Percentiles rank a stretch among this genome's conserved stretches.
phyloP scores from a whole-genome alignment of 805 yeast species.

The Monosporozyma siamensis region DNA sequence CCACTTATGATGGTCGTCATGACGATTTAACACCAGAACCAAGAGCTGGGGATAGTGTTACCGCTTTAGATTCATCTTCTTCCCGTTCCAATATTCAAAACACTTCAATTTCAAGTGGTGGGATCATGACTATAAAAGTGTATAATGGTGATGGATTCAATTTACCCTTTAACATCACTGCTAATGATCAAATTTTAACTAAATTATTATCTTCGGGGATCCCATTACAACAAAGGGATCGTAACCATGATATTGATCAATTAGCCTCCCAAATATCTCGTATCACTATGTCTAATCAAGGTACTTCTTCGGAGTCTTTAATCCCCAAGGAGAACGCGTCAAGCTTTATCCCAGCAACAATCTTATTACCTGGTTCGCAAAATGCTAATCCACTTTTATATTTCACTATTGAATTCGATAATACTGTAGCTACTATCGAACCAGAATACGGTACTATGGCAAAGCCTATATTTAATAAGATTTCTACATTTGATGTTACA shows the following conservation, averaged over 20 bases:
- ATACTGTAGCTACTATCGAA: constrained; percentile 81
- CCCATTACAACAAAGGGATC: constrained; percentile 10
- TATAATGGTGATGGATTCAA: constrained; percentile 59
- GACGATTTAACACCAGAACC: neutral
- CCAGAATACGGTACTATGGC: constrained; percentile 76
- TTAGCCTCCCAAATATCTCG: constrained; percentile 22
- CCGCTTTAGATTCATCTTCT: constrained; percentile 2
- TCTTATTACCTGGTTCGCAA: constrained; percentile 45
- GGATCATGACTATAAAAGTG: constrained; percentile 67
- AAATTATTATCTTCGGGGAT: constrained; percentile 55
- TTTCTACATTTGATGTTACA: constrained; percentile 83
- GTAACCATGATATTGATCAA: constrained; percentile 17
- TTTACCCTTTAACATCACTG: constrained; percentile 62
- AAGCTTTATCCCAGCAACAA: constrained; percentile 41
- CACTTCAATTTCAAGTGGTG: constrained; percentile 32
- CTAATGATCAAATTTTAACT: constrained; percentile 53
- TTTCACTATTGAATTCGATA: constrained; percentile 88
- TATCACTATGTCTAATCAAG: constrained; percentile 20
- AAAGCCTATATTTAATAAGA: constrained; percentile 77
- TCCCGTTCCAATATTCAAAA: constrained; percentile 6
- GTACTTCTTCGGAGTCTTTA: constrained; percentile 30
- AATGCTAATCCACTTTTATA: constrained; percentile 62
- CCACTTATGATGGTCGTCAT: constrained; percentile 9
- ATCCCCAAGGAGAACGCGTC: constrained; percentile 27
- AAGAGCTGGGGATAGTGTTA: neutral